phyloP scores from a whole-genome alignment of 768 basidiomycete species.

The Phallus indusiatus region DNA sequence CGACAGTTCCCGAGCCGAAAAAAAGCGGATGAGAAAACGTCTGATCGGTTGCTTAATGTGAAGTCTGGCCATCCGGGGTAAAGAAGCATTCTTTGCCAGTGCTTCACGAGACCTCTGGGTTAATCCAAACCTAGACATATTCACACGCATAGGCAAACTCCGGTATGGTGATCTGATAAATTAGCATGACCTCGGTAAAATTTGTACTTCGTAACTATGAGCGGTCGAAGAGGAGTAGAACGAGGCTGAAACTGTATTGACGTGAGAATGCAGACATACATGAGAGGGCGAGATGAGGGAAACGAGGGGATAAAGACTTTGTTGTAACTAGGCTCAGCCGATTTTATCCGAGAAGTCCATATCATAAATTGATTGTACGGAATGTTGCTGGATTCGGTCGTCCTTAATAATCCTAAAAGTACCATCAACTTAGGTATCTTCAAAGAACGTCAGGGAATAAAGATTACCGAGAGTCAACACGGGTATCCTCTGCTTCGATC shows the following conservation, averaged over 20 bases:
- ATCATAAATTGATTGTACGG: constrained; percentile 39
- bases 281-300: neutral
- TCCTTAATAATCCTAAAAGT: constrained; percentile 76
- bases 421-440: neutral
- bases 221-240: neutral
- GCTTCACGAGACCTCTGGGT: neutral
- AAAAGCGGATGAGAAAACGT: neutral
- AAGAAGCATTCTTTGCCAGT: neutral
- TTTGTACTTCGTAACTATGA: neutral
- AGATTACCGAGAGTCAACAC: constrained; percentile 75
- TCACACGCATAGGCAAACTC: neutral
- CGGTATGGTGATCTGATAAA: neutral
- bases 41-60: neutral
- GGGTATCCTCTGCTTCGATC: constrained; percentile 86
- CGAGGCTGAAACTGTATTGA: neutral
- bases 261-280: neutral
- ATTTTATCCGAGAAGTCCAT: constrained; percentile 38
- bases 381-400: constrained; percentile 55
- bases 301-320: neutral
- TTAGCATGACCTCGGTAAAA: neutral
- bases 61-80: neutral
- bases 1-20: neutral
- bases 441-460: neutral
- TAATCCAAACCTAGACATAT: neutral
- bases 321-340: constrained; percentile 18